Percentiles rank a stretch among this genome's conserved stretches.
Evolutionary conservation across 768 basidiomycete species (phyloP).

Genomic region (Hericium erinaceus): DNA sequence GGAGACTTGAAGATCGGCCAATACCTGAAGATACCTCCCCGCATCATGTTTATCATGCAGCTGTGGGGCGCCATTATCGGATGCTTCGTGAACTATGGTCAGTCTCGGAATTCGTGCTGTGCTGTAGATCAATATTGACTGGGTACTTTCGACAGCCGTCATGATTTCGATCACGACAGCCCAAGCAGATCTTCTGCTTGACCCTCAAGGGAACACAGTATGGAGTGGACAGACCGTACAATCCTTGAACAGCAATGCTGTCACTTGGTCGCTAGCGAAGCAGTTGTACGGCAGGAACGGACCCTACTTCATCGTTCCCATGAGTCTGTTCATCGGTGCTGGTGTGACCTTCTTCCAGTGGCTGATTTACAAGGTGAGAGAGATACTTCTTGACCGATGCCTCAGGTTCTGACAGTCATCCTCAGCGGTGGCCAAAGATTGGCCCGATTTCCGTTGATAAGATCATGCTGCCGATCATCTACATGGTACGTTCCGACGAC

Average conservation of each 20-base stretch:
- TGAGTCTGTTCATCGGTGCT: conserved; percentile 46
- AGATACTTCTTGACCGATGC: background rate
- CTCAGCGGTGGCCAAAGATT: conserved; percentile 45
- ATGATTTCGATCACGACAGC: conserved; percentile 46
- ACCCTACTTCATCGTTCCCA: conserved; percentile 47
- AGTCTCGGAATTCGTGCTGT: background rate
- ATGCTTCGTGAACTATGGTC: conserved; percentile 29
- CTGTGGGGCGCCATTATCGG: conserved; percentile 56
- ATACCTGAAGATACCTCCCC: conserved; percentile 49
- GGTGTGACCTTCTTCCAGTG: conserved; percentile 44
- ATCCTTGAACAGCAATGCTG: conserved; percentile 45
- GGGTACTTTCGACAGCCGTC: conserved; percentile 30
- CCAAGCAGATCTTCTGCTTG: conserved; percentile 44
- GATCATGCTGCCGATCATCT: conserved; percentile 49
- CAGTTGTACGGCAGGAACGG: conserved; percentile 44
- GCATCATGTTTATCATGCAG: conserved; percentile 56
- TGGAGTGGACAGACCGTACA: conserved; percentile 37
- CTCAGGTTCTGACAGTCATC: background rate
- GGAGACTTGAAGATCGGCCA: conserved; percentile 49
- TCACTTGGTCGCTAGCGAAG: conserved; percentile 58
- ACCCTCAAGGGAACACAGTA: conserved; percentile 47
- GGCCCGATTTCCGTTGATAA: conserved; percentile 39
- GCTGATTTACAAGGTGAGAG: conserved; percentile 38
- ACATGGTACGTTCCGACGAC: conserved; percentile 26
- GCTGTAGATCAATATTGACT: conserved; percentile 19